Evolutionary conservation across 2,329 filamentous ascomycete genomes (phyloP), one percentile per base, ranked within the genome.

Genomic region (Penicillium sp.): DNA sequence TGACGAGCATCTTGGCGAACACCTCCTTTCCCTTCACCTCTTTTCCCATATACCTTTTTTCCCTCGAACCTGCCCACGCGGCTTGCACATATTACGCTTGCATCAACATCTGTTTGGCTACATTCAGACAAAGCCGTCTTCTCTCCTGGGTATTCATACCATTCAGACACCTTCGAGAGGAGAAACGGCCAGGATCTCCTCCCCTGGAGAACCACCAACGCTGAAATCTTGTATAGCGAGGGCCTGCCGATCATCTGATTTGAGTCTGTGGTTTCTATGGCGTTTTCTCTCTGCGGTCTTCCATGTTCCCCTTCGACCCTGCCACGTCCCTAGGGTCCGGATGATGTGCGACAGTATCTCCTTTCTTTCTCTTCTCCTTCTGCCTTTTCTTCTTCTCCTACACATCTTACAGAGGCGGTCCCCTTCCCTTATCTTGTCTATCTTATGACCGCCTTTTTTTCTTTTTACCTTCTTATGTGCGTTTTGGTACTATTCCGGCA

Each of bases 311-410:
- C 67, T 63, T 70, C 66, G 61, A 54, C 74, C 73, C 74, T 78
- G 75, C 66, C 66, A 78, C 66, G 75, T 73, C 60, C 70, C 75
- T 77, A 77, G 75, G 75, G 75, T 60, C 59, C 63, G 69, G 68
- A 71, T 67, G 64, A 68, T 58, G 56, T 72, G 60, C 49, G 59
- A 59, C 51, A 60, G 52, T 39, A 7, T 43, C 33, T 31, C 22
- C 16, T 39, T 44, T 43, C 31, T 44, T 49, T 62, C 39, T 55
- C 53, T 62, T 60, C 50, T 36, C 54, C 53, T 62, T 60, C 50
- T 36, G 57, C 57, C 44, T 69, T 59, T 62, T 52, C 36, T 69
- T 63, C 56, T 16, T 36, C 63, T 50, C 66, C 62, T 64, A 54
- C 58, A 58, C 61, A 59, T 53, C 31, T 66, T 66, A 60, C 56